Percentiles rank a stretch among this genome's conserved stretches.
Evolutionary conservation across 2,329 filamentous ascomycete genomes (phyloP).

Genomic region (Pyricularia grisea): DNA sequence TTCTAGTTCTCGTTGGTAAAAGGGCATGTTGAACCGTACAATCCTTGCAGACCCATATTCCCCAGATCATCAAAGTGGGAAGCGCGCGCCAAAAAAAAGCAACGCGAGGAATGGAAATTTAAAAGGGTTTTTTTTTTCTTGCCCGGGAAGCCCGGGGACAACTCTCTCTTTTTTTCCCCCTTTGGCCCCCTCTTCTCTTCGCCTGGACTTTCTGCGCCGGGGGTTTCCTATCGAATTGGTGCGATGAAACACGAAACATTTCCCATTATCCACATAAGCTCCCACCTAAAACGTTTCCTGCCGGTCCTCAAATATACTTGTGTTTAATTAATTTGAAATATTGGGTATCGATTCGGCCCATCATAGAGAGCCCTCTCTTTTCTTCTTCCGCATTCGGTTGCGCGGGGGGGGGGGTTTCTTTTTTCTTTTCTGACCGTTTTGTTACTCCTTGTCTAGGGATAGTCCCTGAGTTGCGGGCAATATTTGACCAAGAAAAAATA

Average conservation of each 20-base stretch:
- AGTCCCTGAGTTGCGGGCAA: not conserved
- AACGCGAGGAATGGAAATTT: constrained; percentile 1
- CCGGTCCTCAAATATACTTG: not conserved
- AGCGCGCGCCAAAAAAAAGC: constrained; percentile 1
- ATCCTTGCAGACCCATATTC: not conserved
- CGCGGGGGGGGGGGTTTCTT: not conserved
- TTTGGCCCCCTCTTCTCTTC: not conserved
- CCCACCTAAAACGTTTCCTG: not conserved
- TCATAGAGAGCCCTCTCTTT: not conserved
- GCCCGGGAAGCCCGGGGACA: not conserved
- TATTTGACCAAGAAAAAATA: not conserved
- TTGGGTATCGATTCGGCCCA: not conserved
- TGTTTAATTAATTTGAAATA: not conserved
- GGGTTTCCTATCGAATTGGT: not conserved
- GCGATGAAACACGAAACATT: not conserved
- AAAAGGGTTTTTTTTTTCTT: not conserved
- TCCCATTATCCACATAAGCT: not conserved
- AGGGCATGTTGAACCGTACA: not conserved
- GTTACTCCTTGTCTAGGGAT: not conserved
- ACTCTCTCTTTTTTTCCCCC: not conserved
- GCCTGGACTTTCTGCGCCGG: not conserved
- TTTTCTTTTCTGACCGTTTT: not conserved
- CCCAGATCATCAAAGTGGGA: not conserved
- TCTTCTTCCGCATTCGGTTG: not conserved
- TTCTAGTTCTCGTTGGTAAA: not conserved